Evolutionary conservation across 2,329 filamentous ascomycete genomes (phyloP).

Genomic region (Gaeumannomyces sp.): DNA sequence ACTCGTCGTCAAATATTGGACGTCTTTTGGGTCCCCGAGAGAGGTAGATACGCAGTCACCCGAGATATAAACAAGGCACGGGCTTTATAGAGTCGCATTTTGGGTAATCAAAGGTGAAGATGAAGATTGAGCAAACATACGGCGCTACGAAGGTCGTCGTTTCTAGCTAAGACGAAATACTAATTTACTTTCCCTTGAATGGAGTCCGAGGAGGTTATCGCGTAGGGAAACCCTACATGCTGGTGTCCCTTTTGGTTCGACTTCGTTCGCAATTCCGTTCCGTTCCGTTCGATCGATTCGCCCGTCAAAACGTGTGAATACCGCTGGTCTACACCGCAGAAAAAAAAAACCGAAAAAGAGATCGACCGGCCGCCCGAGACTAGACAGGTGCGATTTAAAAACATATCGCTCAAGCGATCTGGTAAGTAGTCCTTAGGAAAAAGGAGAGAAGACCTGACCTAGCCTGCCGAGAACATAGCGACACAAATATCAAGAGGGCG

Average conservation of each 20-base stretch:
- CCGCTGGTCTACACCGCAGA: slow-evolving; percentile 1
- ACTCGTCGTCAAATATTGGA: not conserved
- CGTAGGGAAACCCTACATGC: not conserved
- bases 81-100: not conserved
- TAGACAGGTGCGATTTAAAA: slow-evolving; percentile 10
- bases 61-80: not conserved
- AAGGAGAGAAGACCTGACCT: slow-evolving; percentile 5
- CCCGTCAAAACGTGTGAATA: slow-evolving; percentile 5
- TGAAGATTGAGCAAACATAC: not conserved
- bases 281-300: slow-evolving; percentile 12
- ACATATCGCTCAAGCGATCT: slow-evolving; percentile 5
- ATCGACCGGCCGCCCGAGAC: slow-evolving; percentile 11
- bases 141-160: not conserved
- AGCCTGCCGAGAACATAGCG: slow-evolving; percentile 3
- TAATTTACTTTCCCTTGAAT: not conserved
- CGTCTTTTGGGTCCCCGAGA: too few relatives aligned
- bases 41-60: not conserved
- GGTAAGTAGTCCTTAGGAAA: slow-evolving; percentile 7
- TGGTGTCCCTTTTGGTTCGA: not conserved
- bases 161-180: not conserved
- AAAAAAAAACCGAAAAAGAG: slow-evolving; percentile 7
- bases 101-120: not conserved
- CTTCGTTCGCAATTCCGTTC: slow-evolving; percentile 7
- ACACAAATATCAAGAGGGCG: not conserved
- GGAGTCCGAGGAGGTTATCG: not conserved